Evolutionary conservation across 352 stramenopile species (phyloP).

Genomic region (Pythium aquatile): DNA sequence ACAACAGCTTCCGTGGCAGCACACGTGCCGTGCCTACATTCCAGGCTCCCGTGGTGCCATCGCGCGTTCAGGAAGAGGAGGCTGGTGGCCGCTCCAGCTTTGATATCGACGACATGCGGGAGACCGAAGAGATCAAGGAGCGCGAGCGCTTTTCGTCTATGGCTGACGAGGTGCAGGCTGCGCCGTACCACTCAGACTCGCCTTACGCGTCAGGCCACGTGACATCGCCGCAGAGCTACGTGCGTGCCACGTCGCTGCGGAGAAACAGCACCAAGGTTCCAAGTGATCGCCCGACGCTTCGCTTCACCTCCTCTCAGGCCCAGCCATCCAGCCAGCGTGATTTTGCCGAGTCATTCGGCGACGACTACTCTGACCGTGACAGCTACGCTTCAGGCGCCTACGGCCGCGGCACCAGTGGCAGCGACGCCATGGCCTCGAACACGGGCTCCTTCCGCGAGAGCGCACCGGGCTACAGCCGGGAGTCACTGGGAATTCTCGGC

Average conservation of each 20-base stretch:
- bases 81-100: conserved; percentile 68
- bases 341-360: conserved; percentile 14
- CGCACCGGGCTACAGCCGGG: conserved; percentile 58
- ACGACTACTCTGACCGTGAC: conserved; percentile 25
- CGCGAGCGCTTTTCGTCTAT: conserved; percentile 39
- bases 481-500: conserved; percentile 78
- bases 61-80: conserved; percentile 31
- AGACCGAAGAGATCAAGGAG: conserved; percentile 54
- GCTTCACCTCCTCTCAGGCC: conserved; percentile 15
- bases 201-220: conserved; percentile 41
- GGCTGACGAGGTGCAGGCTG: conserved; percentile 11
- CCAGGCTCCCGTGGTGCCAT: conserved; percentile 38
- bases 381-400: conserved; percentile 22
- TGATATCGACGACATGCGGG: conserved; percentile 80
- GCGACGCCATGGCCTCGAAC: conserved; percentile 20
- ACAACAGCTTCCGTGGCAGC: conserved; percentile 18
- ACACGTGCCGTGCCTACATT: conserved; percentile 33
- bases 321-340: background rate
- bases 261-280: conserved; percentile 38
- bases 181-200: conserved; percentile 21
- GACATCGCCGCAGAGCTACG: conserved; percentile 76
- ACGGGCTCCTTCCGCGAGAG: conserved; percentile 47
- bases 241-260: conserved; percentile 65
- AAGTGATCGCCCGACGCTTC: conserved; percentile 14
- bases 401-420: conserved; percentile 2